Evolutionary conservation across 2,329 filamentous ascomycete genomes (phyloP).

Genomic region (Periconia digitata): DNA sequence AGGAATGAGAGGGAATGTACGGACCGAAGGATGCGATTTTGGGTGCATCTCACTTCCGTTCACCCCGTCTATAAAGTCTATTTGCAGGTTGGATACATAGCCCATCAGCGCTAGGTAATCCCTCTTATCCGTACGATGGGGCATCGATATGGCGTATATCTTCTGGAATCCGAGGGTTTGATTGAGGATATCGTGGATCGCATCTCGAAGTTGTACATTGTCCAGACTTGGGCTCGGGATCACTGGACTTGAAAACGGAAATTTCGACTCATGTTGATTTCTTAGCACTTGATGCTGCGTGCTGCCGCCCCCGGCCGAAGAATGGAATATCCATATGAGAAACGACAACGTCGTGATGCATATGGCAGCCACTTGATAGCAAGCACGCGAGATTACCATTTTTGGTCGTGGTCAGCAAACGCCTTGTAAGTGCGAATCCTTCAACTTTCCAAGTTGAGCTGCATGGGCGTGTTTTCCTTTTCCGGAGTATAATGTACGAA

Average conservation of each 20-base stretch:
- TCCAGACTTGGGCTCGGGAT: background rate
- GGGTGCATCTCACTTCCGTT: slow-evolving; percentile 13
- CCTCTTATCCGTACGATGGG: slow-evolving; percentile 14
- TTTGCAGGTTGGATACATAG: slow-evolving; percentile 10
- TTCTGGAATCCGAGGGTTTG: slow-evolving; percentile 17
- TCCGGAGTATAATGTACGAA: too few relatives aligned
- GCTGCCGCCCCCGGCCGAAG: too few relatives aligned
- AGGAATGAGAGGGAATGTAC: background rate
- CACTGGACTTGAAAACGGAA: background rate
- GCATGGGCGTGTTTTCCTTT: too few relatives aligned
- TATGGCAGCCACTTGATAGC: too few relatives aligned
- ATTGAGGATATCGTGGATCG: slow-evolving; percentile 13
- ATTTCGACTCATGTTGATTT: too few relatives aligned
- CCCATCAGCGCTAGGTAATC: slow-evolving; percentile 14
- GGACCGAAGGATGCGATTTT: slow-evolving; percentile 8
- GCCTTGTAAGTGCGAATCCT: too few relatives aligned
- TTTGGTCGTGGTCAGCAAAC: too few relatives aligned
- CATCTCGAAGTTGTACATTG: background rate
- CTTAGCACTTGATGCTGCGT: too few relatives aligned
- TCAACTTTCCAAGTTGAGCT: too few relatives aligned
- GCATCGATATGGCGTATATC: slow-evolving; percentile 19
- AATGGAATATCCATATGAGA: too few relatives aligned
- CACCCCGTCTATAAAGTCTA: slow-evolving; percentile 15
- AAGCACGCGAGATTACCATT: too few relatives aligned
- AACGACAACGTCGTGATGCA: too few relatives aligned